These are phyloP conservation scores for Allantophomopsis cytisporea DNA, from an alignment of 2,329 filamentous ascomycete species.

Conservation along the genomic window DNA sequence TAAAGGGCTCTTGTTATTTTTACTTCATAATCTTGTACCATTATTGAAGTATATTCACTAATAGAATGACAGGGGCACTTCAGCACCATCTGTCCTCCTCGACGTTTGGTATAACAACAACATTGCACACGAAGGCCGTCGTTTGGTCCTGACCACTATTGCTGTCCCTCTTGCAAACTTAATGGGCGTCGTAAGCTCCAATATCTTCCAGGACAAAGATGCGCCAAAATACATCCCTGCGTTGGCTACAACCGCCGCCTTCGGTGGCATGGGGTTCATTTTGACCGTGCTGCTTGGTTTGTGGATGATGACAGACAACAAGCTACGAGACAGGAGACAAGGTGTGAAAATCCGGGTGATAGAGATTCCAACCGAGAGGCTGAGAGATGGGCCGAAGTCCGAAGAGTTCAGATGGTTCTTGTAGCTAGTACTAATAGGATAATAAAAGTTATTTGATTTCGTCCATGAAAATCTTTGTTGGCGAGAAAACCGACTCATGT, in stretches of 20 bases:
- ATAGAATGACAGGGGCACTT: constrained; percentile 35
- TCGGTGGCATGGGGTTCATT: constrained; percentile 44
- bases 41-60: constrained; percentile 23
- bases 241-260: constrained; percentile 48
- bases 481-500: too few species aligned
- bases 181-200: constrained; percentile 58
- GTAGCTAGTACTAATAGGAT: constrained; percentile 8
- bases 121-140: constrained; percentile 60
- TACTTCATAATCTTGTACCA: too few species aligned
- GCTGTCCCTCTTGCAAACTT: constrained; percentile 65
- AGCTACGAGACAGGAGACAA: constrained; percentile 32
- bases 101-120: constrained; percentile 68
- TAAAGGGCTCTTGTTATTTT: too few species aligned
- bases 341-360: constrained; percentile 14
- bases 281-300: constrained; percentile 40
- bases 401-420: constrained; percentile 45
- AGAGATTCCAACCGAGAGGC: constrained; percentile 40
- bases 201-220: constrained; percentile 52
- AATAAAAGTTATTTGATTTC: too few species aligned
- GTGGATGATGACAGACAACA: constrained; percentile 55
- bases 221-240: constrained; percentile 55
- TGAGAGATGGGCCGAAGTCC: constrained; percentile 38
- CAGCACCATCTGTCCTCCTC: constrained; percentile 57
- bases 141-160: constrained; percentile 56
- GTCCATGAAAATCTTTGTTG: too few species aligned